phyloP scores from a whole-genome alignment of 2,329 filamentous ascomycete genomes.

The Trichoderma sp. region DNA sequence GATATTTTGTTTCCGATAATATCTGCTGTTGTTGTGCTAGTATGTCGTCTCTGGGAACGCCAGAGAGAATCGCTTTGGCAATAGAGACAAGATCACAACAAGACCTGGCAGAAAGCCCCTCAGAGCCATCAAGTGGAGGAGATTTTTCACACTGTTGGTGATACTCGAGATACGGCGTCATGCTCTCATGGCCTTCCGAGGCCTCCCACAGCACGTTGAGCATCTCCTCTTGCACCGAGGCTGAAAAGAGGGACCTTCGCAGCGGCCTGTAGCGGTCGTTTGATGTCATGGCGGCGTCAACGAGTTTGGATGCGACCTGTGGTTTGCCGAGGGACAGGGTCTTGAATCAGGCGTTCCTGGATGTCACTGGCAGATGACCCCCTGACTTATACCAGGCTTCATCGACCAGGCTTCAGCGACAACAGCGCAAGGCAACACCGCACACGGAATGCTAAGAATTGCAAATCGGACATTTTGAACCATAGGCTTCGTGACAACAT shows the following conservation, averaged over 20 bases:
- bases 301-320: no score
- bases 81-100: neutral
- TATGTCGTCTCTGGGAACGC: neutral
- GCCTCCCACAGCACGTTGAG: constrained; percentile 18
- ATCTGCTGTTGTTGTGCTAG: neutral
- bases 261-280: neutral
- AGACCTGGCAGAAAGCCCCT: neutral
- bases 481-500: no score
- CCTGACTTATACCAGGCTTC: constrained; percentile 5
- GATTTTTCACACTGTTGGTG: neutral
- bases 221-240: neutral
- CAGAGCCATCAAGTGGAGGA: neutral
- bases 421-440: neutral
- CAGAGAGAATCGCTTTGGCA: neutral
- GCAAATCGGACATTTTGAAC: no score
- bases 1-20: neutral
- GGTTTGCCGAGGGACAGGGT: neutral
- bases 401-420: neutral
- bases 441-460: no score
- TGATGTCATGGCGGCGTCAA: neutral
- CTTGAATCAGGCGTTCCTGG: no score
- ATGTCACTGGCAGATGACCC: neutral
- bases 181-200: neutral
- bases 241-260: constrained; percentile 1
- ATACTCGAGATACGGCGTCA: constrained; percentile 16